Evolutionary conservation across 208 protist species (phyloP).

Genomic region (Angomonas deanei): DNA sequence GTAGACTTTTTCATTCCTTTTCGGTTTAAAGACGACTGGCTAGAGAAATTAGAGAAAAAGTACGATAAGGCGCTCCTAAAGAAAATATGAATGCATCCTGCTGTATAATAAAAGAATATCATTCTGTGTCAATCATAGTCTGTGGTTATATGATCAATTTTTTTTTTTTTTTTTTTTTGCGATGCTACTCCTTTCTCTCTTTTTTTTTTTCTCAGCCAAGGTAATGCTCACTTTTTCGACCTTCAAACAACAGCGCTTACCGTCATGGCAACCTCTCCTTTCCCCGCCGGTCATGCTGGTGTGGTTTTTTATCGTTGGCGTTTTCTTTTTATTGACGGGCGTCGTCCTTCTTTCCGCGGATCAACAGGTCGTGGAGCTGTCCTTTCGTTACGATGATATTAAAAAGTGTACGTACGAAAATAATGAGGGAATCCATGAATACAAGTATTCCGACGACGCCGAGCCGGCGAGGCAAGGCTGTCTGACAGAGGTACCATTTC

Average conservation of each 20-base stretch:
- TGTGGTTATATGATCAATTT: background rate
- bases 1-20: constrained; percentile 59
- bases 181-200: background rate
- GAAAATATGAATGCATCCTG: constrained; percentile 2
- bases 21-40: constrained; percentile 76
- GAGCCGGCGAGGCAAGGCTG: constrained; percentile 43
- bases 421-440: background rate
- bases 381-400: constrained; percentile 67
- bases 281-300: constrained; percentile 89
- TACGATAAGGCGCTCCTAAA: constrained; percentile 35
- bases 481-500: constrained; percentile 49
- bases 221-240: background rate
- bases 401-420: constrained; percentile 30
- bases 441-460: constrained; percentile 4
- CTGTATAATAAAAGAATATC: background rate
- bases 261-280: constrained; percentile 96
- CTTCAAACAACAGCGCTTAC: constrained; percentile 93
- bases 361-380: constrained; percentile 59
- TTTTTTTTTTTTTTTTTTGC: constrained; percentile 10
- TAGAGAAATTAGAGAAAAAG: constrained; percentile 37
- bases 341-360: constrained; percentile 70
- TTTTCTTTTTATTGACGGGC: constrained; percentile 93
- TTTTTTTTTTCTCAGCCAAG: constrained; percentile 1
- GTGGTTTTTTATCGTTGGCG: constrained; percentile 83
- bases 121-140: background rate